Evolutionary conservation across 805 yeast genomes (phyloP), one percentile per base, ranked within the genome.

Genomic region (Starmera amethionina): DNA sequence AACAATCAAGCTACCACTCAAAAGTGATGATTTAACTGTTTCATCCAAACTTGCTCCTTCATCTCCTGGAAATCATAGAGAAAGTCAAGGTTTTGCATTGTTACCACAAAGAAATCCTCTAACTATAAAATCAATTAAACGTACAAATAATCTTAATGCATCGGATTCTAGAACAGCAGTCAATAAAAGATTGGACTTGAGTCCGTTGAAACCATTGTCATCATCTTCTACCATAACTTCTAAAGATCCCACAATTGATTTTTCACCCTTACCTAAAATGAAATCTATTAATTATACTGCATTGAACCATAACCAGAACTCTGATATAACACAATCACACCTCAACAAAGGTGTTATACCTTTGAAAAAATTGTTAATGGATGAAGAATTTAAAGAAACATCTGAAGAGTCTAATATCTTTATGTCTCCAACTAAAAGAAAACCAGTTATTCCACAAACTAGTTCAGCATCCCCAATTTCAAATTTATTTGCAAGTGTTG

Each of bases 41-140:
- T 22, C 27, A 22, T 22, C 27, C 27, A 22, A 22, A 22, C 27
- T 8, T 22, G 27, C 6, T 4, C 27, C 54, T 9, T 51, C 55
- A 4, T 46, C 54, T 5, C 32, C 42, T 3, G 46, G 35, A 29
- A 41, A 46, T 9, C 44, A 51, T 15, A 42, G 59, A 14, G 57
- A 54, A 32, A 56, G 55, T 25, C 55, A 52, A 40, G 59, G 60
- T 0, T 56, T 58, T 48, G 60, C 59, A 5, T 40, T 55, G 8
- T 36, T 58, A 29, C 61, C 62, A 0, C 56, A 53, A 10, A 48
- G 56, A 42, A 59, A 48, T 22, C 60, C 62, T 2, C 39, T 58
- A 27, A 53, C 56, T 1, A 51, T 56, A 11, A 56, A 58, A 36
- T 4, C 37, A 27, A 15, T 18, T 28, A 5, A 39, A 31, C 29